phyloP scores from a whole-genome alignment of 1,284 basidiomycete species.

The Cutaneotrichosporon sp. region DNA sequence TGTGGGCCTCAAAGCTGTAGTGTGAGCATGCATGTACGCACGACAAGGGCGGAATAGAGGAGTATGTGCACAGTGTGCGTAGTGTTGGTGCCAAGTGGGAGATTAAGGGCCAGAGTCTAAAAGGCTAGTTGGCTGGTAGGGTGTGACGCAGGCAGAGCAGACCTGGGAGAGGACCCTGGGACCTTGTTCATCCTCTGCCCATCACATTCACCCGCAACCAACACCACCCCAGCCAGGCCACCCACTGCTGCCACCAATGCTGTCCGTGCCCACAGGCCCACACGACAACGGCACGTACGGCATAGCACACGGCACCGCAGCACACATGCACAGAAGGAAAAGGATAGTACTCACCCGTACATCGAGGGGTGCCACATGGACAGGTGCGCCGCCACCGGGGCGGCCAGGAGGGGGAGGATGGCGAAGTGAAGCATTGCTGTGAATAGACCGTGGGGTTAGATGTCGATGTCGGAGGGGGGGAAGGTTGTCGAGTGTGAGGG shows the following conservation, averaged over 20 bases:
- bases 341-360: conserved; percentile 47
- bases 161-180: too few relatives aligned
- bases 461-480: too few relatives aligned
- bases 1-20: conserved; percentile 7
- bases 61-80: neutral
- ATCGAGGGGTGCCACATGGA: conserved; percentile 46
- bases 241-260: too few relatives aligned
- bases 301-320: too few relatives aligned
- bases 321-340: neutral
- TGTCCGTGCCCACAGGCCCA: too few relatives aligned
- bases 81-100: neutral
- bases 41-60: too few relatives aligned
- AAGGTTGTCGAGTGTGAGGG: neutral
- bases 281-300: too few relatives aligned
- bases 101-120: neutral
- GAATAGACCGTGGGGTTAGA: neutral
- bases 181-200: too few relatives aligned
- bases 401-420: conserved; percentile 4
- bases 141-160: neutral
- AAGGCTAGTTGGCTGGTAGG: conserved; percentile 1
- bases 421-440: conserved; percentile 1
- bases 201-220: too few relatives aligned
- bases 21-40: neutral
- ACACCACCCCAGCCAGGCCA: too few relatives aligned
- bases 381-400: conserved; percentile 35